These are phyloP conservation scores for Sarocladium oryzae DNA, from an alignment of 2,329 filamentous ascomycete species.

Conservation along the genomic window DNA sequence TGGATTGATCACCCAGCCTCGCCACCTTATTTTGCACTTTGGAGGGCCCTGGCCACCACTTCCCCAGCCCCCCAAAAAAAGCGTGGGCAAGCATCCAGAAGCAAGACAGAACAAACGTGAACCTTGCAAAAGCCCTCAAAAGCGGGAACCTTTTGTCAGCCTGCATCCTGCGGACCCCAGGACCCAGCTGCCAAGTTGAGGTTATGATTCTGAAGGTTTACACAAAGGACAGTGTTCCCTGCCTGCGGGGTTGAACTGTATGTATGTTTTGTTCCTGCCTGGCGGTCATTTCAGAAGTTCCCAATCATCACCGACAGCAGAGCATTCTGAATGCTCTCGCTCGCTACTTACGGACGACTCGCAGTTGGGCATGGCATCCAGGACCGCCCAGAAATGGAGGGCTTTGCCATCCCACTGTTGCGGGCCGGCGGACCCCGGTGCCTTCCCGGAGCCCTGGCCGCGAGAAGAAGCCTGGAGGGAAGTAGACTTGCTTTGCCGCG, in stretches of 20 bases:
- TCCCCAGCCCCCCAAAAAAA: neutral
- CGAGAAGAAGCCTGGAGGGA: neutral
- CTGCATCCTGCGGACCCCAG: slow-evolving; percentile 2
- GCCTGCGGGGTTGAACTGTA: neutral
- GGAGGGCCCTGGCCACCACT: neutral
- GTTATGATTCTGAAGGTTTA: slow-evolving; percentile 2
- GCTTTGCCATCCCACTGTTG: neutral
- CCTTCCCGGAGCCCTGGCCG: neutral
- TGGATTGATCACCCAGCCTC: neutral
- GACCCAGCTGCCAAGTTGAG: neutral
- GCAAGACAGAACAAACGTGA: neutral
- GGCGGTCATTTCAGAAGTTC: too few species aligned
- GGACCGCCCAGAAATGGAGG: neutral
- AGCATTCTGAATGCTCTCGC: too few species aligned
- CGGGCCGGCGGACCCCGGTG: slow-evolving; percentile 7
- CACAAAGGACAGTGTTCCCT: neutral
- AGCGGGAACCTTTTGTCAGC: slow-evolving; percentile 4
- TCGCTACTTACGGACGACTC: too few species aligned
- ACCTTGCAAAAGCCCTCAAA: neutral
- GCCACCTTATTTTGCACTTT: neutral
- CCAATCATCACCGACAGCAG: too few species aligned
- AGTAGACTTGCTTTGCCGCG: neutral
- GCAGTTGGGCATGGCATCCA: neutral
- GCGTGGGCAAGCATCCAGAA: neutral
- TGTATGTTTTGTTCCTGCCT: too few species aligned